Evolutionary conservation across 371 early-diverging fungal genomes (phyloP).

Genomic region (Mucor mucedo): DNA sequence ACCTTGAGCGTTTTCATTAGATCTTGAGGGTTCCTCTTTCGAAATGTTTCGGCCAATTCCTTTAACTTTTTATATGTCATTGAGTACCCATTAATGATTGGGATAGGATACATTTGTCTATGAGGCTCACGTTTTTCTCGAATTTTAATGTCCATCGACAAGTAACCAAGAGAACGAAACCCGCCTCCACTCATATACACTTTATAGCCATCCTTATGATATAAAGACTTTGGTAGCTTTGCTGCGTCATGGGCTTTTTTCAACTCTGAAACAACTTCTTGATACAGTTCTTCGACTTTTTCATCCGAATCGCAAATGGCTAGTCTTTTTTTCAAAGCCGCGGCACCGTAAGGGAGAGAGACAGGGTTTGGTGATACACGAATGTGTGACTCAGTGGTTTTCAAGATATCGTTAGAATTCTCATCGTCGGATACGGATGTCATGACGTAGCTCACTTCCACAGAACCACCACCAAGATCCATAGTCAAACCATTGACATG

Average conservation of each 20-base stretch:
- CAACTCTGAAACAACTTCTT: slow-evolving; percentile 42
- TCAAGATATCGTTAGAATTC: background rate
- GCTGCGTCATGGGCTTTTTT: slow-evolving; percentile 33
- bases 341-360: slow-evolving; percentile 68
- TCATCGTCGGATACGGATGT: slow-evolving; percentile 1
- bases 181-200: slow-evolving; percentile 70
- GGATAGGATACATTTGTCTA: slow-evolving; percentile 57
- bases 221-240: slow-evolving; percentile 40
- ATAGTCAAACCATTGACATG: slow-evolving; percentile 64
- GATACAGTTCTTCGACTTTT: slow-evolving; percentile 42
- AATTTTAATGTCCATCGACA: slow-evolving; percentile 54
- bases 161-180: slow-evolving; percentile 62
- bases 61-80: slow-evolving; percentile 48
- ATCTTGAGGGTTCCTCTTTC: slow-evolving; percentile 34
- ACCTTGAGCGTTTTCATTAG: slow-evolving; percentile 42
- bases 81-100: slow-evolving; percentile 65
- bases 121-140: slow-evolving; percentile 20
- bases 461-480: slow-evolving; percentile 70
- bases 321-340: slow-evolving; percentile 53
- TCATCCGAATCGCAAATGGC: slow-evolving; percentile 34
- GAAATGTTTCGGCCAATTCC: slow-evolving; percentile 39
- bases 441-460: slow-evolving; percentile 66
- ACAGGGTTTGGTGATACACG: slow-evolving; percentile 53
- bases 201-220: slow-evolving; percentile 47
- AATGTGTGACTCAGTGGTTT: slow-evolving; percentile 23